A percentile compares a stretch with the other conserved stretches of the same genome.
Conservation (phyloP, 257 asterid genomes). For the Forsythia suspensa region DNA sequence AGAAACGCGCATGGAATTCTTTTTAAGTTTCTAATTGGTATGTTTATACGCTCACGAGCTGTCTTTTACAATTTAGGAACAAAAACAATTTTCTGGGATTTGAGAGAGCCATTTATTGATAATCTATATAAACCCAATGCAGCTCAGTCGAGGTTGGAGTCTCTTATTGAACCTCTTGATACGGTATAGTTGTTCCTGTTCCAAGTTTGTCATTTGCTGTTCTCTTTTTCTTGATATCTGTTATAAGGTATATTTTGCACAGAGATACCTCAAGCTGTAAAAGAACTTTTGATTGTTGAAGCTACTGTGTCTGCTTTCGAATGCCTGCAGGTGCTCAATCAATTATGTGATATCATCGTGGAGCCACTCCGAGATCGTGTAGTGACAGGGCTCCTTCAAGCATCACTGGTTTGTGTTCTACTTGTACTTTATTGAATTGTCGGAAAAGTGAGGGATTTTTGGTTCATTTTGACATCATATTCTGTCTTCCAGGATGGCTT, state of each 20-base stretch:
- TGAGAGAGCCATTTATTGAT: constrained; percentile 84
- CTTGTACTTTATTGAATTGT: constrained; percentile 14
- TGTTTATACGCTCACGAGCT: constrained; percentile 12
- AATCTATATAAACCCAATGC: constrained; percentile 85
- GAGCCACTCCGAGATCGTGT: constrained; percentile 96
- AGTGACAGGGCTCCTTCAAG: constrained; percentile 95
- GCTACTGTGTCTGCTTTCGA: too few relatives aligned
- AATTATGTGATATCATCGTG: constrained; percentile 80
- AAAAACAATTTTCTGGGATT: constrained; percentile 87
- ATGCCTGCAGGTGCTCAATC: constrained; percentile 75
- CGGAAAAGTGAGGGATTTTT: constrained; percentile 1
- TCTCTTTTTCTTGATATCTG: background rate
- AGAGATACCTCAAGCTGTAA: too few relatives aligned
- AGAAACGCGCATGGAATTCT: constrained; percentile 11
- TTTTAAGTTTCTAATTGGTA: constrained; percentile 10
- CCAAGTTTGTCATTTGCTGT: background rate
- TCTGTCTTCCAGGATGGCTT: constrained; percentile 69
- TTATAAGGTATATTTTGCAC: background rate
- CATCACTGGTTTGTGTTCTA: constrained; percentile 69
- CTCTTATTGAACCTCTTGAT: constrained; percentile 82
- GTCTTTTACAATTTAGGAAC: constrained; percentile 49
- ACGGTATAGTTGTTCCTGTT: constrained; percentile 45
- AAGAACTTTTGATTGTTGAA: too few relatives aligned
- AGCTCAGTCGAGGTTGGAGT: constrained; percentile 75
- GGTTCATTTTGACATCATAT: constrained; percentile 20